Conservation (phyloP, 441 rosid species). For the Populus hybrid region DNA sequence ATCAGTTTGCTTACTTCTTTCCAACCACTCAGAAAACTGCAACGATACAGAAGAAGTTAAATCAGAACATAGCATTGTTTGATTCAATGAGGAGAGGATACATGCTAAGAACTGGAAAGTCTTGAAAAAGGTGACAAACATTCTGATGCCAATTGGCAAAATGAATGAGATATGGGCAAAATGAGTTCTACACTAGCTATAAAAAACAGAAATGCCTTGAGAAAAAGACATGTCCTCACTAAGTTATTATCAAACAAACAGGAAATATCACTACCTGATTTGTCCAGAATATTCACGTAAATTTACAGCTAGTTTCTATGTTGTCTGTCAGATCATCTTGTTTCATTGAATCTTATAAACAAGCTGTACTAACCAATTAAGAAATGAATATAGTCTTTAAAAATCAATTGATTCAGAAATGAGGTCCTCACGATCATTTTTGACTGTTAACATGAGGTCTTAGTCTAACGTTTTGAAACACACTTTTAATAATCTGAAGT, state of each 20-base stretch:
- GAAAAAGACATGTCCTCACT: not conserved
- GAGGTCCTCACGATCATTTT: not conserved
- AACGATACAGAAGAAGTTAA: not conserved
- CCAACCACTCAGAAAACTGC: constrained; percentile 37
- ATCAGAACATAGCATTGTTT: not conserved
- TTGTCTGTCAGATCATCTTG: not conserved
- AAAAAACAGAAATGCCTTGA: not conserved
- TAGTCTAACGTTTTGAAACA: not conserved
- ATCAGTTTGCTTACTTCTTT: constrained; percentile 12
- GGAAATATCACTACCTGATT: not conserved
- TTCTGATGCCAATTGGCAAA: not conserved
- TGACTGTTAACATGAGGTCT: not conserved
- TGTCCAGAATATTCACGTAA: not conserved
- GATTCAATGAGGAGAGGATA: not conserved
- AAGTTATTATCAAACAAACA: not conserved
- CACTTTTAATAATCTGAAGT: not conserved
- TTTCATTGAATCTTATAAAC: not conserved
- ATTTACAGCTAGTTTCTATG: not conserved
- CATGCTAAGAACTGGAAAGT: not conserved
- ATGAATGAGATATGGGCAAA: not conserved
- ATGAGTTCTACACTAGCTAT: not conserved
- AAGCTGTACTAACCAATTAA: not conserved
- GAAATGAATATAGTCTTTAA: not conserved
- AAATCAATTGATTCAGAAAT: not conserved
- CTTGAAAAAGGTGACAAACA: not conserved